Base-by-base conservation (phyloP, 495 filamentous ascomycete species). In the Stereocaulon alpinum region DNA sequence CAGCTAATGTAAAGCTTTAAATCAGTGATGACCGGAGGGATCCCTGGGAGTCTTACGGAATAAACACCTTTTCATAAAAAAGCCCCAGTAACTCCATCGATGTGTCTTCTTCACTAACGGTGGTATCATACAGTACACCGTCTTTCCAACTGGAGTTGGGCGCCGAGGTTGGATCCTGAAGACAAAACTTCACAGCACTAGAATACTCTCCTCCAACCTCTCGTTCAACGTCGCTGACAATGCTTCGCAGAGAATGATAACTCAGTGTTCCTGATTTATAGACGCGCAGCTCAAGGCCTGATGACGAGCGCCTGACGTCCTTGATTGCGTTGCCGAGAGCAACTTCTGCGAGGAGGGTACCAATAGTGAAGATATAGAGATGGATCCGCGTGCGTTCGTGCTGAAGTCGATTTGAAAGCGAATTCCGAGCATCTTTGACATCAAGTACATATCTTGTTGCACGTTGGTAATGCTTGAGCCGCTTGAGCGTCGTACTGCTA, bases 401-500 rank as follows among this genome's bases (percentile, higher is more conserved):
- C 53, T 24, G 2, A 2, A 55, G 30, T 34, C 30, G 15, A 1
- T 6, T 42, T 3, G 3, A 40, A 27, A 20, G 4, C 2, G 32
- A 29, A 18, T 18, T 44, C 10, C 42, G 4, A 24, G 2, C 14
- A 32, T 32, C 50, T 10, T 54, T 55, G 53, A 55, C 10, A 3
- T 22, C 53, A 20, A 41, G 29, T 10, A 55, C 3, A 14, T 55
- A 40, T 55, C 30, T 55, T 20, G 53, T 27, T 30, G 34, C 24
- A 14, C 34, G n/a, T 27, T 32, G n/a, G 20, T 11, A 15, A 14
- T n/a, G 1, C 34, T 44, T 24, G 37, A 55, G 5, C 22, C 34
- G n/a, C 30, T 41, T 55, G n/a, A 44, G 40, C 14, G 34, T 50
- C 20, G 56, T 37, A n/a, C 56, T 58, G 11, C 30, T 45, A n/a